Evolutionary conservation across 257 asterid genomes (phyloP).

Genomic region (Salvia hispanica): DNA sequence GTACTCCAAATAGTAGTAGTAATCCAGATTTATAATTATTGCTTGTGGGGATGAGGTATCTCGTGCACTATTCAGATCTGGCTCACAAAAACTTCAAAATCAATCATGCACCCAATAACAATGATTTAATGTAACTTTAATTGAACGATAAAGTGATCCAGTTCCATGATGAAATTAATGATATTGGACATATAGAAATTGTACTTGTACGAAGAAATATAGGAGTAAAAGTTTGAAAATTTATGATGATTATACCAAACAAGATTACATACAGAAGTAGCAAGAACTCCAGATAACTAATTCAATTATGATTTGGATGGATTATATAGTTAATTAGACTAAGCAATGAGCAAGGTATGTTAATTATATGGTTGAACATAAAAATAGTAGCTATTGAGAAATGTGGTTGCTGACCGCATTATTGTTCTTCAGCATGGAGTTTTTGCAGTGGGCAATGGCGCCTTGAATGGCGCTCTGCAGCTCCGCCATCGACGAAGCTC

Average conservation of each 20-base stretch:
- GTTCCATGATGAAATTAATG: no score
- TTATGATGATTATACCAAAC: neutral
- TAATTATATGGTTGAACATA: conserved; percentile 24
- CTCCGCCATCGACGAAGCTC: conserved; percentile 81
- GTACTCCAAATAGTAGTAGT: neutral
- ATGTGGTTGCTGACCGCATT: conserved; percentile 48
- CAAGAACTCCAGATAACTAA: neutral
- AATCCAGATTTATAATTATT: neutral
- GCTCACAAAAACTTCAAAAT: neutral
- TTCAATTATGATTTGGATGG: neutral
- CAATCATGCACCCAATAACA: no score
- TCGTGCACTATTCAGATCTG: no score
- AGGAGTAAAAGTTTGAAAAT: neutral
- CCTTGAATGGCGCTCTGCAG: conserved; percentile 86
- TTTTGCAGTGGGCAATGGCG: conserved; percentile 89
- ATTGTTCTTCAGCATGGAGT: conserved; percentile 58
- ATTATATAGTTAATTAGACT: conserved; percentile 11
- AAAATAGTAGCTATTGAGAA: neutral
- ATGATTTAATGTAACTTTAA: no score
- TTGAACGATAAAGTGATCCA: no score
- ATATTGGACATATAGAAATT: no score
- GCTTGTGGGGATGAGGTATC: neutral
- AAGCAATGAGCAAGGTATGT: conserved; percentile 27
- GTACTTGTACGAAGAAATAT: neutral
- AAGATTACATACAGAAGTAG: neutral